Evolutionary conservation across 2,329 filamentous ascomycete genomes (phyloP), one percentile per base, ranked within the genome.

Genomic region (Xylariales sp.): DNA sequence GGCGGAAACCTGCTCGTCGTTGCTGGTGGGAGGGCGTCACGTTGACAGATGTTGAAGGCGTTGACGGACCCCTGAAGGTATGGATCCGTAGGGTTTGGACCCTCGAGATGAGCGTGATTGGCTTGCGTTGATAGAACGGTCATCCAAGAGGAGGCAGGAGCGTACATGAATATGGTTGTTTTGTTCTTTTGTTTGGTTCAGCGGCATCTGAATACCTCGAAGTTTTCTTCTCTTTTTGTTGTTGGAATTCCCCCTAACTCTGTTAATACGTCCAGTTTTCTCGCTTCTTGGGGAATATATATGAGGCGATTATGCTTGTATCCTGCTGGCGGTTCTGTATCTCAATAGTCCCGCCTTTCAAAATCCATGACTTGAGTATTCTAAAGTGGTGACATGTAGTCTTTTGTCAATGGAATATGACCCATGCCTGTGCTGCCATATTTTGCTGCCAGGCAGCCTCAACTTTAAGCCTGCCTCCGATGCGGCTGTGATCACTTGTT

Each of bases 11-110:
- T 13, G 93, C 93, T 12, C 74, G 93, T 44, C 78, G 93, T 60
- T 98, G 93, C 71, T 98, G 93, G 93, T 98, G 93, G 93, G 93
- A 98, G 62, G 93, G 93, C 17, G 85, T 98, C 25, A 90, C 97
- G 61, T 72, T 98, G 30, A 80, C 93, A 14, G 75, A 87, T 48
- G 86, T 98, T 11, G 88, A 94, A 35, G 93, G 93, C 12, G 85
- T 97, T 6, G 81, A 95, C 36, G 91, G 90, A 37, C 88, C 83
- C 60, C 74, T 98, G 50, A 98, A 98, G 67, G 89, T 98, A 41
- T 98, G 93, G 93, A 97, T 98, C 60, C 77, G 93, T 56, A 79
- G 93, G 54, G 93, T 98, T 42, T 98, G 93, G 93, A 98, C 93
- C 42, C 74, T 98, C 42, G 93, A 98, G 72, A 98, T 98, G 88